These are phyloP conservation scores for Tricholoma sp. DNA, from an alignment of 768 basidiomycete species.

Conservation along the genomic window DNA sequence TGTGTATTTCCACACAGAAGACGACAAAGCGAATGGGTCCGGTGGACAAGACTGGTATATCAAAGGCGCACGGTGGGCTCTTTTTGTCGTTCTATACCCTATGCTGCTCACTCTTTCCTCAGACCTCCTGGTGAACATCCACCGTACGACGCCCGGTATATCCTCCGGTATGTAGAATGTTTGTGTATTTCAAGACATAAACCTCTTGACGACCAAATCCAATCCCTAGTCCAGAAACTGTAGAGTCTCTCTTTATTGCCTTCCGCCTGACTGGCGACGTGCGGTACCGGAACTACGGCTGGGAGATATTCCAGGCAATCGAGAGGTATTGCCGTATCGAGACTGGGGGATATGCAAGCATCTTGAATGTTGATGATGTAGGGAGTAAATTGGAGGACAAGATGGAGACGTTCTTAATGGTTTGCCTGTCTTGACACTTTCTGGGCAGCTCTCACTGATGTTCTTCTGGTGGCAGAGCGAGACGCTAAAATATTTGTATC, in stretches of 20 bases:
- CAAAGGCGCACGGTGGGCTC: conserved; percentile 48
- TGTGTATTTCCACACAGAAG: too few relatives aligned
- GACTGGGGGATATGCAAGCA: conserved; percentile 82
- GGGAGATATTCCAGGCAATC: conserved; percentile 89
- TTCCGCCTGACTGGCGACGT: conserved; percentile 83
- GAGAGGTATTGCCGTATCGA: conserved; percentile 72
- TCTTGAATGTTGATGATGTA: conserved; percentile 79
- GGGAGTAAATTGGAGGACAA: conserved; percentile 71
- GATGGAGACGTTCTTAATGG: conserved; percentile 96
- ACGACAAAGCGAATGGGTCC: too few relatives aligned
- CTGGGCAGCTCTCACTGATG: too few relatives aligned
- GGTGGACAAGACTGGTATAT: too few relatives aligned
- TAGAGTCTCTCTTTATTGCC: conserved; percentile 90
- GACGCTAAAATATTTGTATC: too few relatives aligned
- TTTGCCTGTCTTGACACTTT: conserved; percentile 32
- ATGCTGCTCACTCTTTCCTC: neutral
- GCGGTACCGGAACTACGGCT: conserved; percentile 78
- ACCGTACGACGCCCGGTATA: conserved; percentile 86
- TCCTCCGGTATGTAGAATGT: conserved; percentile 54
- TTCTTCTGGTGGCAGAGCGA: conserved; percentile 52
- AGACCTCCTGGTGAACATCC: conserved; percentile 27
- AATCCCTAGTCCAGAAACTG: conserved; percentile 71
- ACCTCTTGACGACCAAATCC: conserved; percentile 9
- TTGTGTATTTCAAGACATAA: neutral
- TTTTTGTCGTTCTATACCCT: neutral